Base-by-base conservation (phyloP, 768 basidiomycete genomes). In the Russula abietina region DNA sequence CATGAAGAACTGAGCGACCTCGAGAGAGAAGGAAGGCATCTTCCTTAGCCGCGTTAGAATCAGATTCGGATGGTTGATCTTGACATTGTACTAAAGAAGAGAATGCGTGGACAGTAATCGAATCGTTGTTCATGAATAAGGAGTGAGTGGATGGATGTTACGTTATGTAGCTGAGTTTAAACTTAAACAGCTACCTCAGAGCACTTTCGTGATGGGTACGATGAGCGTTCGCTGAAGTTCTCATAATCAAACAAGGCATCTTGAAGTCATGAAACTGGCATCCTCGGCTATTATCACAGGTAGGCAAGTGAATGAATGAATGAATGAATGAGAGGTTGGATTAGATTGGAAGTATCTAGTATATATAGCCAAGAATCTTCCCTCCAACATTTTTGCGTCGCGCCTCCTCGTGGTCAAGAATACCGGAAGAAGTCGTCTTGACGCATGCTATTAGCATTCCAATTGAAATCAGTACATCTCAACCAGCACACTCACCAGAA, bases 361-460 rank as follows among this genome's bases (percentile, higher is more conserved):
- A 94, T 65, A 92, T 89, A 75, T 93, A 96, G 66, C 93, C 92
- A 56, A 95, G 79, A 65, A 97, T 82, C 80, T 97, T 97, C 64
- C 95, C 95, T 77, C 93, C 95, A 63, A 97, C 87, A 78, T 96
- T 94, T 81, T 98, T 98, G 72, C 94, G 88, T 79, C 96, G 87
- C 51, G 96, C 96, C 82, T 98, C 96, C 76, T 97, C 94, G 75
- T 99, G 97, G 79, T 98, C 97, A 74, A 98, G 83, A 76, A 98
- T 99, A 67, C 97, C 97, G 19, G 93, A 93, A 22, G 93, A 96
- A 55, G 96, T 98, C 68, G 96, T 99, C 91, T 93, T 62, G 24
- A 57, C 22, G 60, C 4, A 26, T 33, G 48, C 28, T 30, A 63
- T 38, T 28, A 49, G 33, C 46, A 16, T 26, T 28, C 68, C 4